Evolutionary conservation across 1,284 basidiomycete genomes (phyloP), one percentile per base, ranked within the genome.

Genomic region (Apiotrichum brassicae): DNA sequence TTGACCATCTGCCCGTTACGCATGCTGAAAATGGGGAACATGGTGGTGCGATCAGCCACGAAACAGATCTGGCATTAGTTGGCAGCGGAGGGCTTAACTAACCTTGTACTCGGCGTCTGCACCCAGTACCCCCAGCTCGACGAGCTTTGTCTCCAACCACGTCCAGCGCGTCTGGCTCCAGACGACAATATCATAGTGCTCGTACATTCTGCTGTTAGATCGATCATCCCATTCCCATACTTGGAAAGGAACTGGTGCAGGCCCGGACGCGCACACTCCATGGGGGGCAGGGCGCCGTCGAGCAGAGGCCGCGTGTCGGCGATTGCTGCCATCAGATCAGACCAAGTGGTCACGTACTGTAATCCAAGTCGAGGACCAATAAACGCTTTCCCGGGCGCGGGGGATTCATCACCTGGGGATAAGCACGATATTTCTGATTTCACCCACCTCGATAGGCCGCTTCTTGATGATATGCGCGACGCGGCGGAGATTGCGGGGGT

Each of bases 101-200:
- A 85, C 84, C 76, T 87, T 80, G 70, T 91, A 91, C 58, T 79
- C 80, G 44, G 76, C 76, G 12, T 60, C 54, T 39, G 79, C 79
- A 0, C 87, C 87, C 18, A 94, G 74, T 82, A 93, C 87, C 22
- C 82, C 86, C 22, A 94, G 78, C 69, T 94, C 90, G 16, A 87
- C 81, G 5, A 95, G 78, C 72, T 94, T 95, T 26, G 83, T 82
- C 71, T 95, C 91, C 24, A 94, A 77, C 89, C 89, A 94, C 43
- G 88, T 78, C 89, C 89, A 92, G 55, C 82, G 84, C 1, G 89
- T 93, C 71, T 74, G 73, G 28, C 65, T 85, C 87, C 87, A 90
- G 49, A 90, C 83, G 59, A 84, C 86, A 54, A 91, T 86, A 61
- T 92, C 87, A 66, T 91, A 91, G 65, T 82, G 76, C 4, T 83